These are phyloP conservation scores for Plantago elongata DNA, from an alignment of 257 asterid species.

Conservation along the genomic window DNA sequence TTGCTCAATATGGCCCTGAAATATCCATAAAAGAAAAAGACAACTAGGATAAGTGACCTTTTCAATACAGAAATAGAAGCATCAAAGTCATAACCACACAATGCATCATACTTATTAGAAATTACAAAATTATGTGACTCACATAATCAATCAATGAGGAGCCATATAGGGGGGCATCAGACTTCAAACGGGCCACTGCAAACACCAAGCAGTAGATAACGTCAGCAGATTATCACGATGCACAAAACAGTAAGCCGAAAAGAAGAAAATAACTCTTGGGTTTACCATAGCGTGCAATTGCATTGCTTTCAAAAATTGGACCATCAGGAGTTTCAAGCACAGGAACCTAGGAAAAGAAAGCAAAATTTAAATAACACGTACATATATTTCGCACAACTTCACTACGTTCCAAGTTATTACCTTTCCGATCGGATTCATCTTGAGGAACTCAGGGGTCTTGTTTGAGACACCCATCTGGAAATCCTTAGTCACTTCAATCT, in stretches of 20 bases:
- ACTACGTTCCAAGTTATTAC: constrained; percentile 20
- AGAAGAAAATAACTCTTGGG: neutral
- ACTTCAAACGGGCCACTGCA: constrained; percentile 54
- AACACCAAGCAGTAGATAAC: constrained; percentile 1
- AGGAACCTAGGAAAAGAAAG: constrained; percentile 51
- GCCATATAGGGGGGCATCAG: constrained; percentile 53
- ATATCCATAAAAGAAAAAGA: constrained; percentile 1
- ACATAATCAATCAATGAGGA: constrained; percentile 71
- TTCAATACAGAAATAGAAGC: neutral
- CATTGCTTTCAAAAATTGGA: constrained; percentile 80
- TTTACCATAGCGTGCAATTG: constrained; percentile 90
- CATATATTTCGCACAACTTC: neutral
- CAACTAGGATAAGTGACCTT: neutral
- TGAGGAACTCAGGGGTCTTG: constrained; percentile 72
- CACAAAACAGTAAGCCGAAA: neutral
- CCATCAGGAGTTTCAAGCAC: constrained; percentile 96
- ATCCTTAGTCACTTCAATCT: constrained; percentile 49
- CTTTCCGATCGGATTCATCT: constrained; percentile 92
- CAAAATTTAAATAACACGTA: neutral
- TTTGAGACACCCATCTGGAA: constrained; percentile 74
- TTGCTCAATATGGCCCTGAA: constrained; percentile 51
- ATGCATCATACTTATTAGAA: neutral
- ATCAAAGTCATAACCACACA: no score
- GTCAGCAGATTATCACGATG: constrained; percentile 1
- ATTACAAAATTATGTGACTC: constrained; percentile 22